Conservation (phyloP, 805 yeast species). For the Candida schatavii region DNA sequence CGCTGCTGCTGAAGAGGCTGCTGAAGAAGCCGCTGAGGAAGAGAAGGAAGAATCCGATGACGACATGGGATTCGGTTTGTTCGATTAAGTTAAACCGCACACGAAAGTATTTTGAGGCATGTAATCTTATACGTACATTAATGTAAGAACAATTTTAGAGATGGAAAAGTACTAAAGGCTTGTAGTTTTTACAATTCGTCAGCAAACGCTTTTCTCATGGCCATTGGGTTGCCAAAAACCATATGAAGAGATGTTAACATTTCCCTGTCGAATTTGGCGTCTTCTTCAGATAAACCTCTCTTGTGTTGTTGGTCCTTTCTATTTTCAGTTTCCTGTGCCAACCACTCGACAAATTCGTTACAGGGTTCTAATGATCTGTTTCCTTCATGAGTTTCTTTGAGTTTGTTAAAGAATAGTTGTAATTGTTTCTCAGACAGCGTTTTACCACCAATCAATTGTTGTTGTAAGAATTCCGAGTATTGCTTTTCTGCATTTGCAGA, state of each 20-base stretch:
- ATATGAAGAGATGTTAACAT: conserved; percentile 51
- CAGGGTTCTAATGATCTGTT: conserved; percentile 24
- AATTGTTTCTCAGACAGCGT: conserved; percentile 35
- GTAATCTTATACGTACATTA: background rate
- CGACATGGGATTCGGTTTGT: conserved; percentile 95
- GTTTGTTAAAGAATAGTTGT: conserved; percentile 35
- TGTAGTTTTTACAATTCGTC: conserved; percentile 25
- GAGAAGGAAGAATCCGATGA: conserved; percentile 54
- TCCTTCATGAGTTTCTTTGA: conserved; percentile 31
- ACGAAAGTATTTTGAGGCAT: background rate
- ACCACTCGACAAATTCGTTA: conserved; percentile 60
- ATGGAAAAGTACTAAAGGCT: background rate
- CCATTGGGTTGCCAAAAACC: conserved; percentile 77
- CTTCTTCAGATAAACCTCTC: conserved; percentile 27
- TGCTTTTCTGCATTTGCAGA: conserved; percentile 20
- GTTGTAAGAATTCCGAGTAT: conserved; percentile 38
- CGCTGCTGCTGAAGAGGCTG: conserved; percentile 22
- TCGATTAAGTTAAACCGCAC: conserved; percentile 73
- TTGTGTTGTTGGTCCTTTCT: conserved; percentile 18
- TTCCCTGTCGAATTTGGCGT: conserved; percentile 35
- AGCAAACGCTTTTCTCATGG: conserved; percentile 57
- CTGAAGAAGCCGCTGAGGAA: conserved; percentile 36
- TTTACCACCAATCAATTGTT: conserved; percentile 22
- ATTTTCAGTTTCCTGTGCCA: conserved; percentile 40
- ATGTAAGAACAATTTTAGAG: conserved; percentile 1